Evolutionary conservation across 2,329 filamentous ascomycete genomes (phyloP).

Genomic region (Beauveria rudraprayagi): DNA sequence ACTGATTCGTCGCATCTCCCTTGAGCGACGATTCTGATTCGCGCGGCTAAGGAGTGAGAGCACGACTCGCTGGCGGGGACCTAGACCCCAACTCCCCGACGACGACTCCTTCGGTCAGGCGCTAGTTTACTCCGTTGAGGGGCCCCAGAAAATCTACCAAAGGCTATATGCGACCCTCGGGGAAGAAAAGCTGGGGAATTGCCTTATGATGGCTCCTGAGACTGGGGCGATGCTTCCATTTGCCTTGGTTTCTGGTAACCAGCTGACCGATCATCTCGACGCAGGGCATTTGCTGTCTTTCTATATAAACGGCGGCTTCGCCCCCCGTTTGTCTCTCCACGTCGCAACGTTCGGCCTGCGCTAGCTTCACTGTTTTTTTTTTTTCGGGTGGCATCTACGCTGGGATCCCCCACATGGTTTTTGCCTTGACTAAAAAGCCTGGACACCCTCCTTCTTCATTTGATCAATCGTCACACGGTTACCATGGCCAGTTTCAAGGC

Average conservation of each 20-base stretch:
- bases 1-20: background rate
- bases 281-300: background rate
- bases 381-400: background rate
- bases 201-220: background rate
- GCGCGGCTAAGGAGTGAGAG: background rate
- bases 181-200: conserved; percentile 7
- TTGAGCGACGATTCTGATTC: background rate
- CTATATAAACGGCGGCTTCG: background rate
- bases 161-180: background rate
- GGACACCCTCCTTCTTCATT: background rate
- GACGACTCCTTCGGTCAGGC: background rate
- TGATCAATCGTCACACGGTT: background rate
- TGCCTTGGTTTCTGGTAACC: background rate
- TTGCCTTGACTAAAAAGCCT: background rate
- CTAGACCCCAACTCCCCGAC: background rate
- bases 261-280: background rate
- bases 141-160: background rate
- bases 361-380: background rate
- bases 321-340: background rate
- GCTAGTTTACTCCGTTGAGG: background rate
- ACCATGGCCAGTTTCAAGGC: conserved; percentile 7
- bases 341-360: background rate
- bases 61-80: conserved; percentile 1
- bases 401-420: conserved; percentile 1
- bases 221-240: background rate